Evolutionary conservation across 306 rosid species (phyloP), one percentile per base, ranked within the genome.

Genomic region (Vachellia pachyceras): DNA sequence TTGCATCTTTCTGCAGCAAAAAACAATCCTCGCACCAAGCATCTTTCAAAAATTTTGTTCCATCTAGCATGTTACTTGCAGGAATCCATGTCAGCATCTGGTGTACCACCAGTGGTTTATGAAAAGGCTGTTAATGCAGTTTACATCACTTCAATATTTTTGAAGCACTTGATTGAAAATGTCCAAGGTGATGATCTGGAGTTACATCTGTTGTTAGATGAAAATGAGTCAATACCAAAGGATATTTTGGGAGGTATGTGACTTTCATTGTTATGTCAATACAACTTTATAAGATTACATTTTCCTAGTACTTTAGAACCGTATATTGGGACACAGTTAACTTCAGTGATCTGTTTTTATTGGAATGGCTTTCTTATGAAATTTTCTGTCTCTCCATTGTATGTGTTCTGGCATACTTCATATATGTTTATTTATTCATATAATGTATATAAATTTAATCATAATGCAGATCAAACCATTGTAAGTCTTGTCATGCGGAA

Each of bases 1-100:
- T 45, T 39, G 23, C 36, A n/a, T 60, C 58, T 18, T 35, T 58
- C 17, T 88, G 83, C 98, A 96, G 99, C 88, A 0, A 88, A 85
- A 86, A 96, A 96, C 87, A 96, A 93, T 83, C 76, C 55, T 64
- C 78, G 77, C 63, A 93, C 99, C 64, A 92, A 92, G 86, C 98
- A 96, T 86, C 98, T 96, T 73, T 91, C 97, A 8, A 96, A 96
- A 90, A 84, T 96, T 89, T 87, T 96, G 87, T 88, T 90, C 87
- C 98, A 93, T 83, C 79, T 96, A 80, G 92, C 94, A 29, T 61
- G 94, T 91, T 89, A 87, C 84, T 90, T 96, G 86, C 96, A 94
- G 81, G 97, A 93, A 80, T 90, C 86, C 79, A 80, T 87, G 85
- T 89, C 97, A 82, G 70, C 86, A 65, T 77, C 94, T 72, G 97